Percentiles rank a stretch among this genome's conserved stretches.
Evolutionary conservation across 176 grass and related monocot genomes (phyloP).

Genomic region (Canna indica): DNA sequence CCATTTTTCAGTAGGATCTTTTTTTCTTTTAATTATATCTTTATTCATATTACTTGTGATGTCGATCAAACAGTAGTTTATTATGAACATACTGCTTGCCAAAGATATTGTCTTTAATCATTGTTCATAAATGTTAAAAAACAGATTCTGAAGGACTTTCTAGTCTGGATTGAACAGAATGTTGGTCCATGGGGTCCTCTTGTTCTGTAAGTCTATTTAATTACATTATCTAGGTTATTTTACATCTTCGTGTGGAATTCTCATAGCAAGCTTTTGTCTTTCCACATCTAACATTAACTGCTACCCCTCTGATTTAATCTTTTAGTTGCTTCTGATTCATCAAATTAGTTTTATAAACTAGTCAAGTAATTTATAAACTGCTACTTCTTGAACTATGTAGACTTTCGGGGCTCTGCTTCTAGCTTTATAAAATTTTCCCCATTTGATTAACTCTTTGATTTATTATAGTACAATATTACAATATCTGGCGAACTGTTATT

Average conservation of each 20-base stretch:
- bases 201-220: slow-evolving; percentile 60
- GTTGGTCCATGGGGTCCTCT: slow-evolving; percentile 95
- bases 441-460: too few species aligned
- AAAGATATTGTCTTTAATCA: background rate
- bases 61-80: too few species aligned
- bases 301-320: too few species aligned
- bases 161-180: slow-evolving; percentile 87
- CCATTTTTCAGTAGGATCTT: slow-evolving; percentile 18
- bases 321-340: too few species aligned
- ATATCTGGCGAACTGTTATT: too few species aligned
- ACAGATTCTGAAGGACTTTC: slow-evolving; percentile 74
- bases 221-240: background rate
- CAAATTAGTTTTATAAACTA: too few species aligned
- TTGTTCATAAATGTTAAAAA: background rate
- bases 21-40: background rate
- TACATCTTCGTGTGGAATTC: background rate
- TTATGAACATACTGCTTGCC: background rate
- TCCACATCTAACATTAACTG: slow-evolving; percentile 3
- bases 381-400: too few species aligned
- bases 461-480: too few species aligned
- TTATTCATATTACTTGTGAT: background rate
- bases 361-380: too few species aligned
- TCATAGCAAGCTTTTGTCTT: background rate
- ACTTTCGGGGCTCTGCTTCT: too few species aligned
- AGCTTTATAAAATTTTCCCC: too few species aligned